Percentiles rank a stretch among this genome's conserved stretches.
phyloP scores from a whole-genome alignment of 768 basidiomycete species.

The Trametes sanguinea region DNA sequence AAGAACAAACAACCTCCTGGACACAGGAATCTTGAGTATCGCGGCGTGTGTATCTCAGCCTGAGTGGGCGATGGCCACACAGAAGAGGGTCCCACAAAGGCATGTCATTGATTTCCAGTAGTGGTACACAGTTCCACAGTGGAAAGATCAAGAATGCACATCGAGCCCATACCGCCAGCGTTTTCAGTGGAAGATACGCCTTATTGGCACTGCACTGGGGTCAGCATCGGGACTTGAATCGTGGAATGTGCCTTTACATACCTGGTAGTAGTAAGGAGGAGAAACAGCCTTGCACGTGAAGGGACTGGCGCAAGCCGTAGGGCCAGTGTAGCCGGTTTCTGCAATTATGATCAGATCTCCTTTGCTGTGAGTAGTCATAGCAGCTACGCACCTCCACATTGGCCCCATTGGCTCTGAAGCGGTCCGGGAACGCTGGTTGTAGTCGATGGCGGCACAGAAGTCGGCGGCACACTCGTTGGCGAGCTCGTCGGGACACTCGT shows the following conservation, averaged over 20 bases:
- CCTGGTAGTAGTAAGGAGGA: constrained; percentile 56
- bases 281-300: constrained; percentile 49
- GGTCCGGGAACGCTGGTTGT: constrained; percentile 42
- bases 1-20: too few relatives aligned
- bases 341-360: not conserved
- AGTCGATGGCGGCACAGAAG: constrained; percentile 31
- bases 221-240: not conserved
- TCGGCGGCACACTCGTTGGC: constrained; percentile 1
- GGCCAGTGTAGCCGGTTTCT: constrained; percentile 50
- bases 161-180: too few relatives aligned
- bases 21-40: too few relatives aligned
- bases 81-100: too few relatives aligned
- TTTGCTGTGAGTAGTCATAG: not conserved
- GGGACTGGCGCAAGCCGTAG: constrained; percentile 45
- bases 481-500: constrained; percentile 3
- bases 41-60: too few relatives aligned
- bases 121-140: too few relatives aligned
- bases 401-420: constrained; percentile 47
- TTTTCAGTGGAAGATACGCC: not conserved
- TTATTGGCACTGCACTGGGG: not conserved
- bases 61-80: too few relatives aligned
- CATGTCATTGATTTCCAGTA: too few relatives aligned
- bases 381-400: constrained; percentile 49
- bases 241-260: constrained; percentile 12
- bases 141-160: too few relatives aligned